Evolutionary conservation across 1,284 basidiomycete genomes (phyloP), one percentile per base, ranked within the genome.

Genomic region (Ceratobasidium sp.): DNA sequence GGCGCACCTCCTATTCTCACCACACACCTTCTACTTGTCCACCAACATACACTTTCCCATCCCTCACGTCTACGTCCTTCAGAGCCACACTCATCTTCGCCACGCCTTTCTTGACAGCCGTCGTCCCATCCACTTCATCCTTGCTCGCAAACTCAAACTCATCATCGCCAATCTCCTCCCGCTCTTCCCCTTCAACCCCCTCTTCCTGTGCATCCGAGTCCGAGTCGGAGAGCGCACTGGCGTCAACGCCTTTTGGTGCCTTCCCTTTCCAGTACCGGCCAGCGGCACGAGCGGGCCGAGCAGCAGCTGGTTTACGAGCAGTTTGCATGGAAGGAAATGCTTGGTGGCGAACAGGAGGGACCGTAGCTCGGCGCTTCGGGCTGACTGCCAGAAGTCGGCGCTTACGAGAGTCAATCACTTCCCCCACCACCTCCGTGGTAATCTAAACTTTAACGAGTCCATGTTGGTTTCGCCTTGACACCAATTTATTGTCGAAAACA

Each of bases 231-330:
- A 71, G 54, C 22, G 65, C 64, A 31, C 41, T 54, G 37, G 88
- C 87, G 0, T 82, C 82, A 51, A 84, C 86, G 62, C 91, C 92
- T 81, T 93, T 93, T 0, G 92, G 92, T 0, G 89, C 92, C 78
- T 93, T 93, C 74, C 93, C 92, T 78, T 91, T 92, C 90, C 92
- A 92, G 81, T 94, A 94, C 7, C 92, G 89, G 24, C 88, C 90
- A 5, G 88, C 92, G 14, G 93, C 92, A 62, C 86, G 85, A 24
- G 91, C 86, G 11, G 89, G 85, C 22, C 92, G 88, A 19, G 90
- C 87, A 19, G 66, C 66, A 14, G 91, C 92, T 76, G 88, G 88
- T 78, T 92, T 93, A 74, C 76, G 76, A 29, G 76, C 27, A 27
- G n/a, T 51, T 37, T 68, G 65, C 74, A 75, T 75, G 14, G 24